Evolutionary conservation across 176 grass and related monocot species (phyloP), one percentile per base, ranked within the genome.

Genomic region (Bolboschoenus planiculmis): DNA sequence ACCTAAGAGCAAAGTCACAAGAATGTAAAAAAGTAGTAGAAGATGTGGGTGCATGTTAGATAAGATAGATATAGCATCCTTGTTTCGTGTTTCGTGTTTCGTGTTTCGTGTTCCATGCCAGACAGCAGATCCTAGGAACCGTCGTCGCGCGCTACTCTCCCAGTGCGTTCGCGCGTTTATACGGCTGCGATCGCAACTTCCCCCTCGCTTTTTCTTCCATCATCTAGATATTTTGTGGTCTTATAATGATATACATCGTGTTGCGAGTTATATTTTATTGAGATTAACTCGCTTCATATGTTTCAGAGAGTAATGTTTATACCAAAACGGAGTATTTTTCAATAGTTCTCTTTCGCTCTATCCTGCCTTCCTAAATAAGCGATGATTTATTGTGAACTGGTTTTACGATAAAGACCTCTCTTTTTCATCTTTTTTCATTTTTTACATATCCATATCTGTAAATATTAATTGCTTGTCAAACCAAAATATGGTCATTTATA

Each of bases 151-250:
- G 71, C 34, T 68, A 68, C 64, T 68, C 35, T 40, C 64, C 6
- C 37, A 29, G 4, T 77, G 46, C 72, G 26, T 77, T 82, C 80
- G 80, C 80, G 80, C 80, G 80, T 82, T 82, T 66, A 8, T 50
- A 66, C 80, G 57, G 58, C 39, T 33, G 37, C 58, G 79, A 82
- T 82, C 79, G 33, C 56, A 65, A 65, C 79, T 82, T 65, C 6
- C 21, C 15, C n/a, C 14, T 42, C 24, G 10, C 53, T 18, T 47
- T 56, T 66, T 26, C 18, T 26, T 60, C 54, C 5, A 9, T 31
- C 1, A 11, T 4, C n/a, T 11, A 18, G 8, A 16, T 54, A 27
- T 79, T 21, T 3, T n/a, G 47, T 37, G 27, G 1, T 2, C 21
- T 54, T 55, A 5, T 33, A 30, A 1, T 76, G 4, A 6, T 59